phyloP scores from a whole-genome alignment of 768 basidiomycete genomes.

The Hypholoma sublateritium region DNA sequence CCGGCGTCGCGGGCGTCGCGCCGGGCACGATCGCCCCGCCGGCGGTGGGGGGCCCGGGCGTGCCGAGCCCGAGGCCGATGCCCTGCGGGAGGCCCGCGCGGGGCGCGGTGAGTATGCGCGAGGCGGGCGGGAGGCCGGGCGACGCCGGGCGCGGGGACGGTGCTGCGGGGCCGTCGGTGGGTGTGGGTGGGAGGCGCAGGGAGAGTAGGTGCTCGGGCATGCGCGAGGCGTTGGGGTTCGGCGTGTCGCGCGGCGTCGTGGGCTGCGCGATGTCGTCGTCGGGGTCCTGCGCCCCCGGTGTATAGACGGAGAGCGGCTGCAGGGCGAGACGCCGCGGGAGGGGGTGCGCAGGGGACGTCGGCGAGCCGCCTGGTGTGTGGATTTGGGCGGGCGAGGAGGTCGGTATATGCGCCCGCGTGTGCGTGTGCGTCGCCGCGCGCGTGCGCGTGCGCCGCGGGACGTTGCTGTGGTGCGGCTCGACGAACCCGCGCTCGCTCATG shows the following conservation, averaged over 20 bases:
- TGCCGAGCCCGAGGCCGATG: background rate
- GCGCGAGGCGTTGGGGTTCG: background rate
- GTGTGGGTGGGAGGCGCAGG: background rate
- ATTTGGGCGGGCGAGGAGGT: background rate
- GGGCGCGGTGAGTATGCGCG: background rate
- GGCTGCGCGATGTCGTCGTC: background rate
- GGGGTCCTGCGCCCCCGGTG: background rate
- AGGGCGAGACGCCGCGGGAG: background rate
- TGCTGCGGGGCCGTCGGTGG: background rate
- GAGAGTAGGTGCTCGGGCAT: background rate
- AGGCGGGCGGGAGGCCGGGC: background rate
- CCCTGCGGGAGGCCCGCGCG: background rate
- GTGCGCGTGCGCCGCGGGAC: slow-evolving; percentile 1
- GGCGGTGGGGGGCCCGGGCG: background rate
- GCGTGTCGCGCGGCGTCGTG: background rate
- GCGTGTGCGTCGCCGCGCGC: slow-evolving; percentile 7
- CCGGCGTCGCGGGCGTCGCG: background rate
- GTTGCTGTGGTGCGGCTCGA: slow-evolving; percentile 10
- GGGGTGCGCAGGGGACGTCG: background rate
- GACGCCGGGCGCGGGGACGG: background rate
- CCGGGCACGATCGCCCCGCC: background rate
- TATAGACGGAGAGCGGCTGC: background rate
- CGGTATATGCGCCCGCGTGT: background rate
- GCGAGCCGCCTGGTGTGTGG: background rate
- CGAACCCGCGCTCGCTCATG: slow-evolving; percentile 7